phyloP scores from a whole-genome alignment of 2,329 filamentous ascomycete species.

The Cladorrhinum sp. region DNA sequence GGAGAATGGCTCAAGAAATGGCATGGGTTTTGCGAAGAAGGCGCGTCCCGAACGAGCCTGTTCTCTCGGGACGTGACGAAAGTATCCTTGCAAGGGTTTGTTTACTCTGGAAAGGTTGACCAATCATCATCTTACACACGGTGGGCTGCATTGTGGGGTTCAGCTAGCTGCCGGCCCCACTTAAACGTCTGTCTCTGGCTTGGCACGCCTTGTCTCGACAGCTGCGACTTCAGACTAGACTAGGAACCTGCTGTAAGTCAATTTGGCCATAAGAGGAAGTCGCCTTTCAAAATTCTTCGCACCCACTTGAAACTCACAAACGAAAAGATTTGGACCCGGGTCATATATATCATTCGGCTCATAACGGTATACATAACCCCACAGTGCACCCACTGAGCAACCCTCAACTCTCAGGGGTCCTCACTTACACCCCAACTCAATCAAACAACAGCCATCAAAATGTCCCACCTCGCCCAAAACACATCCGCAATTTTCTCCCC shows the following conservation, averaged over 20 bases:
- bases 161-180: neutral
- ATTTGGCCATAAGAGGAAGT: neutral
- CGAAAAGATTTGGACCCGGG: too few species aligned
- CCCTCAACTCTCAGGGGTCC: neutral
- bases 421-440: neutral
- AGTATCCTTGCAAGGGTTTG: slow-evolving; percentile 23
- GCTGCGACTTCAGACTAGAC: neutral
- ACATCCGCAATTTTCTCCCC: slow-evolving; percentile 62
- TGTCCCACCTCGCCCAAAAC: slow-evolving; percentile 39
- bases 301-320: neutral
- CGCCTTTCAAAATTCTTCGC: neutral
- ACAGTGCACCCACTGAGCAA: neutral
- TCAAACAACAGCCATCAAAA: slow-evolving; percentile 19
- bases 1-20: too few species aligned
- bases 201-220: neutral
- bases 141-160: slow-evolving; percentile 1
- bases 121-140: slow-evolving; percentile 19
- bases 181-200: neutral
- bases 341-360: too few species aligned
- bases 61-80: slow-evolving; percentile 10
- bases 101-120: slow-evolving; percentile 27
- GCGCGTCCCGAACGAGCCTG: slow-evolving; percentile 15
- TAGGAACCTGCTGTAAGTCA: neutral
- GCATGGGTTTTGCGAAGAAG: slow-evolving; percentile 11
- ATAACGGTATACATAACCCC: too few species aligned